These are phyloP conservation scores for Wickerhamiella sorbophila DNA, from an alignment of 805 yeast genomes.

Conservation along the genomic window DNA sequence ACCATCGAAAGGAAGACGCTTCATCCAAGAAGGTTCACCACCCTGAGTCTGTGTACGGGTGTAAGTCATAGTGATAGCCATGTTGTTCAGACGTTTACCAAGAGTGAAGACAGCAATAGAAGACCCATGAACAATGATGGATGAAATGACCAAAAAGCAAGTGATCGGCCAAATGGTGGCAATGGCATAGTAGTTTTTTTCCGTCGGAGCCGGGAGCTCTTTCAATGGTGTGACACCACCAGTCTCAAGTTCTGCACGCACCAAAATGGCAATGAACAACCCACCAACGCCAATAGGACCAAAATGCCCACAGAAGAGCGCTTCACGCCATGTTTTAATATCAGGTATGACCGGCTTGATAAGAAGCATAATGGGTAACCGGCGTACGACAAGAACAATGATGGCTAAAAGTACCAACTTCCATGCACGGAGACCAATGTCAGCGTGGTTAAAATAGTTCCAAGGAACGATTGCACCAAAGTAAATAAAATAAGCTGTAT, in stretches of 20 bases:
- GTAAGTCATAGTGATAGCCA: slow-evolving; percentile 84
- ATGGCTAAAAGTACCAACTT: slow-evolving; percentile 61
- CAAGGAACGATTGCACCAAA: slow-evolving; percentile 88
- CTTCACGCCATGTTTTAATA: slow-evolving; percentile 84
- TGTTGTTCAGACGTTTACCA: slow-evolving; percentile 79
- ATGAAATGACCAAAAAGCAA: slow-evolving; percentile 63
- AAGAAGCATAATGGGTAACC: slow-evolving; percentile 69
- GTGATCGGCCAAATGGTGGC: slow-evolving; percentile 70
- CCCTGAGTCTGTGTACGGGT: slow-evolving; percentile 40
- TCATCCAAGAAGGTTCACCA: slow-evolving; percentile 63
- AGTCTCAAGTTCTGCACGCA: slow-evolving; percentile 56
- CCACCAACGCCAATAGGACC: slow-evolving; percentile 97
- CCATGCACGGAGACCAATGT: slow-evolving; percentile 61
- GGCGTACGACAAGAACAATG: slow-evolving; percentile 56
- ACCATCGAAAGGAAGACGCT: slow-evolving; percentile 52
- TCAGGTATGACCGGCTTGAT: slow-evolving; percentile 75
- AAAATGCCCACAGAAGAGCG: slow-evolving; percentile 85
- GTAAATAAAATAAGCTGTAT: slow-evolving; percentile 76
- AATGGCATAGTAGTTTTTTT: slow-evolving; percentile 44
- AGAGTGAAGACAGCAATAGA: slow-evolving; percentile 65
- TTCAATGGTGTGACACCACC: slow-evolving; percentile 44
- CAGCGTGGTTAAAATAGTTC: slow-evolving; percentile 51
- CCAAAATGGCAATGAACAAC: slow-evolving; percentile 66
- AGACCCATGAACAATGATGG: slow-evolving; percentile 83
- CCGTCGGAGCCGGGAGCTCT: slow-evolving; percentile 31